Evolutionary conservation across 257 asterid genomes (phyloP).

Genomic region (Catharanthus roseus): DNA sequence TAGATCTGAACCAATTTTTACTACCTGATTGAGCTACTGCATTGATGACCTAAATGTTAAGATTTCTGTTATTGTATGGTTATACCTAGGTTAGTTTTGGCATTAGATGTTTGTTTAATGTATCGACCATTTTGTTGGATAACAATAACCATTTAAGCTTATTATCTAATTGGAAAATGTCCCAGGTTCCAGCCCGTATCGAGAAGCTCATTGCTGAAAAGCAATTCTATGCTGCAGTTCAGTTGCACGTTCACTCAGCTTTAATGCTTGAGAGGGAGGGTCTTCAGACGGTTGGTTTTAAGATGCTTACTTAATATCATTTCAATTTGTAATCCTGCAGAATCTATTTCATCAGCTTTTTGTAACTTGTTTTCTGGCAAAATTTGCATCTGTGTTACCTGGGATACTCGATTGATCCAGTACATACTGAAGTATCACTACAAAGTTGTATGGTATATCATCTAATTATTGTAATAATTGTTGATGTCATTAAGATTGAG

Average conservation of each 20-base stretch:
- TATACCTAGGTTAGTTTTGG: neutral
- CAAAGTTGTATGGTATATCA: neutral
- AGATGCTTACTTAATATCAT: neutral
- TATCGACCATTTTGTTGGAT: neutral
- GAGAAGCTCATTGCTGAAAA: slow-evolving; percentile 90
- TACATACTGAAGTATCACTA: no score
- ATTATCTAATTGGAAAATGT: slow-evolving; percentile 21
- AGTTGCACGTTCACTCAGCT: slow-evolving; percentile 80
- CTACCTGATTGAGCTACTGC: neutral
- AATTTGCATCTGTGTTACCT: neutral
- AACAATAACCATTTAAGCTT: neutral
- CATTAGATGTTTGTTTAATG: neutral
- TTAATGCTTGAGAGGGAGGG: slow-evolving; percentile 98
- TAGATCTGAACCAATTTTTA: neutral
- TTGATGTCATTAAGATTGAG: neutral
- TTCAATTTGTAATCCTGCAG: slow-evolving; percentile 9
- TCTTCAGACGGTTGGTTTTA: slow-evolving; percentile 79
- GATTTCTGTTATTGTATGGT: no score
- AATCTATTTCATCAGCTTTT: neutral
- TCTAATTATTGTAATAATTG: neutral
- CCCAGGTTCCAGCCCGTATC: slow-evolving; percentile 88
- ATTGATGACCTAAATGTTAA: neutral
- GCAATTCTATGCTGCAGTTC: slow-evolving; percentile 96
- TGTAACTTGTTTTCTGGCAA: neutral
- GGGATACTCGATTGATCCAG: neutral